Conservation (phyloP, 2,329 filamentous ascomycete species). For the Calycina herbarum region DNA sequence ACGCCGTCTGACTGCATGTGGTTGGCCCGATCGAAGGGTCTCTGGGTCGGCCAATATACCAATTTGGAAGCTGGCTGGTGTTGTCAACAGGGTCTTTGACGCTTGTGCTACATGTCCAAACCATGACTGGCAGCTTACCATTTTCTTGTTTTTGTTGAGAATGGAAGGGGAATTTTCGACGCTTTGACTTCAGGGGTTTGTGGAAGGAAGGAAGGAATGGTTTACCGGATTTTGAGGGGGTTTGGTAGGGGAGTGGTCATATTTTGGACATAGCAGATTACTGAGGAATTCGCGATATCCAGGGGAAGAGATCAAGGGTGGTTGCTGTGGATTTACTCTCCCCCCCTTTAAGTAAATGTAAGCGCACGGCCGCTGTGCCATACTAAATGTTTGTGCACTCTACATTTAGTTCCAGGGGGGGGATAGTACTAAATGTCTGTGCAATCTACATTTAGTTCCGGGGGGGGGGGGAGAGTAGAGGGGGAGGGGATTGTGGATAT, state of each 20-base stretch:
- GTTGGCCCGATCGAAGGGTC: background rate
- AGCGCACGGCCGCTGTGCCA: too few species aligned
- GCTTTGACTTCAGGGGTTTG: background rate
- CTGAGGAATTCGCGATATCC: background rate
- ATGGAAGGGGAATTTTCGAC: background rate
- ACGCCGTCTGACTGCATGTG: conserved; percentile 6
- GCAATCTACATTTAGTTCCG: too few species aligned
- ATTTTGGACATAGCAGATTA: background rate
- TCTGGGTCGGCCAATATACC: background rate
- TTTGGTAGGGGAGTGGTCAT: background rate
- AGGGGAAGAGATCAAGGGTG: background rate
- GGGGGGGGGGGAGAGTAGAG: background rate
- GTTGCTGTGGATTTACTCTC: too few species aligned
- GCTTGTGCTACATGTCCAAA: background rate
- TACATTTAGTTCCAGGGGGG: too few species aligned
- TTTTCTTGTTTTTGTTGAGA: background rate
- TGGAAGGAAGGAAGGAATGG: background rate
- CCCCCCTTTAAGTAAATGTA: too few species aligned
- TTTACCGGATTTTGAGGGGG: background rate
- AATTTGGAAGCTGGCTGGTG: background rate
- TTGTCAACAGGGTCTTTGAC: background rate
- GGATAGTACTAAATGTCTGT: too few species aligned
- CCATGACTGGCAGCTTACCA: background rate
- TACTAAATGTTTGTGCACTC: too few species aligned
- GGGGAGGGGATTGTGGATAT: background rate